phyloP scores from a whole-genome alignment of 2,329 filamentous ascomycete genomes.

The Bisporella sp. region DNA sequence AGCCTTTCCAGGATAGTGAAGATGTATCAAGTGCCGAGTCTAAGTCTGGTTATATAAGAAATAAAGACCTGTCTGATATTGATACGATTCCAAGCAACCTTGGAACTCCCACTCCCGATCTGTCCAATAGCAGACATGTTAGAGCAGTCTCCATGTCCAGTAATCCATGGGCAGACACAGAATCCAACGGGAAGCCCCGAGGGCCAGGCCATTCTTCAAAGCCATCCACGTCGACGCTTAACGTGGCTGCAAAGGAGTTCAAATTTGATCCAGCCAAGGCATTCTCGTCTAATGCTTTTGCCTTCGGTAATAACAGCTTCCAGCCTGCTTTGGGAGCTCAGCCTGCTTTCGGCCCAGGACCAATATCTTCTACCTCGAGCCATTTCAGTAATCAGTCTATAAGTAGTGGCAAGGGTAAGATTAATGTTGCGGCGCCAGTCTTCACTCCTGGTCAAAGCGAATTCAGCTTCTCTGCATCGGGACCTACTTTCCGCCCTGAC shows the following conservation, averaged over 20 bases:
- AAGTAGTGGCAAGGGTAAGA: conserved; percentile 35
- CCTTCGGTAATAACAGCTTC: conserved; percentile 39
- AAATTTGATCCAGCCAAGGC: conserved; percentile 53
- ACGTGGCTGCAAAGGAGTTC: conserved; percentile 85
- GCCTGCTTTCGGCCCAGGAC: conserved; percentile 14
- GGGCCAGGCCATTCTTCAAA: conserved; percentile 58
- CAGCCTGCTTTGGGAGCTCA: conserved; percentile 33
- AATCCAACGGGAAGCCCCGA: conserved; percentile 30
- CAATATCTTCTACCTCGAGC: conserved; percentile 30
- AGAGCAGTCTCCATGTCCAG: conserved; percentile 48
- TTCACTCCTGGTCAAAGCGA: conserved; percentile 63
- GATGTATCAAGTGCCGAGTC: conserved; percentile 29
- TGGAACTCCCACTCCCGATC: conserved; percentile 54
- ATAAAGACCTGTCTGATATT: conserved; percentile 52
- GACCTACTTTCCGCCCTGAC: conserved; percentile 66
- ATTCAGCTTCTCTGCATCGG: conserved; percentile 62
- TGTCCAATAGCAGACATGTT: conserved; percentile 42
- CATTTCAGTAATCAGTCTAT: conserved; percentile 22
- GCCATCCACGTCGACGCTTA: conserved; percentile 70
- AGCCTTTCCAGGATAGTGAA: conserved; percentile 53
- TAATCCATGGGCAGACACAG: conserved; percentile 52
- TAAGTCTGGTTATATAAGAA: conserved; percentile 9
- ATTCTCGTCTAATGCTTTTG: conserved; percentile 45
- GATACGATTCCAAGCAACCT: conserved; percentile 69
- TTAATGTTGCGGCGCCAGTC: conserved; percentile 62